A percentile compares a stretch with the other conserved stretches of the same genome.
Evolutionary conservation across 163 green algal species (phyloP).

Genomic region (Chloromonas sp.): DNA sequence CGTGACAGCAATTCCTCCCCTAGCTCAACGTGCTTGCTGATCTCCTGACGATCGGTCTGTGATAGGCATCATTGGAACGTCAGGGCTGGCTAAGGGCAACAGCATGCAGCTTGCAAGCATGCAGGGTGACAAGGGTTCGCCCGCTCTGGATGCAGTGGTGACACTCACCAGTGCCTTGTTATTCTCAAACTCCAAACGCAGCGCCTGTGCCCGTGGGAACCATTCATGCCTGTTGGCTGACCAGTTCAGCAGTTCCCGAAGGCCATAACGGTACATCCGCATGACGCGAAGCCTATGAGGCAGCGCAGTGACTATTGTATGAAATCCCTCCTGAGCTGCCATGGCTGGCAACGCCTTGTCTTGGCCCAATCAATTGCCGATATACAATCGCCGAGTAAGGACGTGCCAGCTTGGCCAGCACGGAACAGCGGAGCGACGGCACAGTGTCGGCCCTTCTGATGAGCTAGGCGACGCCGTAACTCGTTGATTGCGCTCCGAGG

Average conservation of each 20-base stretch:
- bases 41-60: slow-evolving; percentile 33
- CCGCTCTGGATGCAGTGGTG: not conserved
- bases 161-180: slow-evolving; percentile 24
- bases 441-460: too few relatives aligned
- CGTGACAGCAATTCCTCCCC: slow-evolving; percentile 38
- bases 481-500: too few relatives aligned
- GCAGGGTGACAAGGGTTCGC: not conserved
- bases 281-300: slow-evolving; percentile 32
- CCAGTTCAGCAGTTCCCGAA: slow-evolving; percentile 29
- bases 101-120: not conserved
- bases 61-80: not conserved
- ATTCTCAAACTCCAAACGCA: slow-evolving; percentile 37
- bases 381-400: too few relatives aligned
- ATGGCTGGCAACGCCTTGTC: too few relatives aligned
- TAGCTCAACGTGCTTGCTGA: slow-evolving; percentile 29
- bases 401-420: too few relatives aligned
- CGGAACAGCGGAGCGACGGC: too few relatives aligned
- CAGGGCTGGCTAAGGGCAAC: not conserved
- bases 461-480: too few relatives aligned
- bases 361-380: too few relatives aligned
- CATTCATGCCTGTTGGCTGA: slow-evolving; percentile 20
- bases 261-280: slow-evolving; percentile 35
- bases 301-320: slow-evolving; percentile 26
- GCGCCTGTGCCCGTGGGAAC: slow-evolving; percentile 21
- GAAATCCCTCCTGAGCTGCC: not conserved